phyloP scores from a whole-genome alignment of 2,329 filamentous ascomycete species.

The Chalara sp. region DNA sequence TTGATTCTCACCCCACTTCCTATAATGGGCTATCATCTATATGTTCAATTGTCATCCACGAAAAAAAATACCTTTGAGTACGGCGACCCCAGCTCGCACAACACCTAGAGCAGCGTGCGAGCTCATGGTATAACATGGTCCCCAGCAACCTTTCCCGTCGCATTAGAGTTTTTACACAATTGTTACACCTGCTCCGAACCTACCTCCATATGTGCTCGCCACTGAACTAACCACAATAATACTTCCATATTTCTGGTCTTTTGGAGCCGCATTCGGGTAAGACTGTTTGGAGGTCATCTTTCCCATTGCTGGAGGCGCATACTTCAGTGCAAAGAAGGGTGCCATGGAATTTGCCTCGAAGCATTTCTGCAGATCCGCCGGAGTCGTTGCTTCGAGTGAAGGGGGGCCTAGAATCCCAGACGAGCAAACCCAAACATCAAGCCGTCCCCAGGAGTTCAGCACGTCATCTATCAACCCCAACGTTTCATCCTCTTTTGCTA shows the following conservation, averaged over 20 bases:
- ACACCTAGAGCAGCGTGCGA: slow-evolving; percentile 55
- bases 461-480: slow-evolving; percentile 55
- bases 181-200: not conserved
- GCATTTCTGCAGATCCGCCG: slow-evolving; percentile 46
- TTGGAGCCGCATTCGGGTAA: slow-evolving; percentile 55
- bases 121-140: slow-evolving; percentile 53
- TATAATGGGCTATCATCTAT: slow-evolving; percentile 1
- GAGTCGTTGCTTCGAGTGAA: slow-evolving; percentile 48
- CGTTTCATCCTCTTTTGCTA: slow-evolving; percentile 53
- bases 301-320: slow-evolving; percentile 55
- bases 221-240: slow-evolving; percentile 56
- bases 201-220: slow-evolving; percentile 39
- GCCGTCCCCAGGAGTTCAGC: slow-evolving; percentile 50
- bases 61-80: slow-evolving; percentile 37
- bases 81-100: slow-evolving; percentile 49
- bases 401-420: slow-evolving; percentile 51
- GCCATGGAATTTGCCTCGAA: slow-evolving; percentile 56
- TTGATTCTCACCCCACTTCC: slow-evolving; percentile 53
- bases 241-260: slow-evolving; percentile 52
- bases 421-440: slow-evolving; percentile 55
- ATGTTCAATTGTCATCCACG: not conserved
- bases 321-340: slow-evolving; percentile 59
- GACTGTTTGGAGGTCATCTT: slow-evolving; percentile 47
- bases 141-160: slow-evolving; percentile 44
- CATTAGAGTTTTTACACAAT: too few relatives aligned